Conservation (phyloP, 139 green algal genomes). For the Nannochloris sp. region DNA sequence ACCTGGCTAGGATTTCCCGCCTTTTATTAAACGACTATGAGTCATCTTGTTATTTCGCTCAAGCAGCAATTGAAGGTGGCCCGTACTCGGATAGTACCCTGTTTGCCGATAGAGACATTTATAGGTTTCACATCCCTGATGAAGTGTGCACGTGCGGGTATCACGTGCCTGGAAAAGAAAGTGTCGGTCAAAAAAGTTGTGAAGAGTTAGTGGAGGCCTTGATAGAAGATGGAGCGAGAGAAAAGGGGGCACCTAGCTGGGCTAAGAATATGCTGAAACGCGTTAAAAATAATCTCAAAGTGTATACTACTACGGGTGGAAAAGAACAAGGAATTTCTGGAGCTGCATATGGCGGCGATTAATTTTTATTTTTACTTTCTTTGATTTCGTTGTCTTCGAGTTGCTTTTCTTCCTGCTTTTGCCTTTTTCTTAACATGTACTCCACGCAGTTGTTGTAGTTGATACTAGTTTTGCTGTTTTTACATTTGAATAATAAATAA, state of each 20-base stretch:
- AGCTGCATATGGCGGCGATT: not conserved
- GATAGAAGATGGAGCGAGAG: not conserved
- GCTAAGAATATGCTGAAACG: not conserved
- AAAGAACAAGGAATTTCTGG: not conserved
- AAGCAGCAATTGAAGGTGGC: not conserved
- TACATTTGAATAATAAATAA: not conserved
- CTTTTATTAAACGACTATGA: not conserved
- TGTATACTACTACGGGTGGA: not conserved
- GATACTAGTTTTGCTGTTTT: not conserved
- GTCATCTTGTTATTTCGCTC: not conserved
- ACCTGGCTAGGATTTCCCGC: not conserved
- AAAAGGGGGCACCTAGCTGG: too few relatives aligned
- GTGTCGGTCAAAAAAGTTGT: not conserved
- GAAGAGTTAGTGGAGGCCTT: not conserved
- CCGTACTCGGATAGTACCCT: not conserved
- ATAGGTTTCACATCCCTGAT: not conserved
- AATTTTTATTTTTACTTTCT: not conserved
- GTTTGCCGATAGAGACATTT: not conserved
- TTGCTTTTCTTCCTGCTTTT: conserved; percentile 1
- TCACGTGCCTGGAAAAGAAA: not conserved
- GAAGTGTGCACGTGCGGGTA: not conserved
- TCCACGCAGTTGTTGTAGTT: not conserved
- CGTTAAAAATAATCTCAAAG: not conserved
- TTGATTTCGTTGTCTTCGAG: not conserved
- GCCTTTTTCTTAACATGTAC: not conserved